These are phyloP conservation scores for Endocalyx cinctus DNA, from an alignment of 2,329 filamentous ascomycete species.

Conservation along the genomic window DNA sequence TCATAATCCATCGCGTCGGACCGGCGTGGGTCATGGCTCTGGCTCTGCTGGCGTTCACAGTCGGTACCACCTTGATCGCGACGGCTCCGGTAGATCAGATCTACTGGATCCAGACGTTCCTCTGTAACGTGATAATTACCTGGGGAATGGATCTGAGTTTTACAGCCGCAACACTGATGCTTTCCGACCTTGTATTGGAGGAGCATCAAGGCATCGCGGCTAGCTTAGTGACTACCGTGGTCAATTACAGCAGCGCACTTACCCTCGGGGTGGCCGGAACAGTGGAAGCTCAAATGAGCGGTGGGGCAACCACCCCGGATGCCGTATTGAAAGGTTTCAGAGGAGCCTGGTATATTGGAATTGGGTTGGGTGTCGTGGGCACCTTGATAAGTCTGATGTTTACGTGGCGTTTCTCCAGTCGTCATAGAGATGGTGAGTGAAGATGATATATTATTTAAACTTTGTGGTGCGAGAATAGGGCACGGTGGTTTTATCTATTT, in stretches of 20 bases:
- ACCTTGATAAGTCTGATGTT: slow-evolving; percentile 20
- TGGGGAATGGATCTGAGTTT: slow-evolving; percentile 54
- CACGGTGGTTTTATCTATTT: too few relatives aligned
- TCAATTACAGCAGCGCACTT: slow-evolving; percentile 54
- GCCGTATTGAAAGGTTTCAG: slow-evolving; percentile 21
- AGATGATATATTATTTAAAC: not conserved
- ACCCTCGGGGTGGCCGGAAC: slow-evolving; percentile 53
- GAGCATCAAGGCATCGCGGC: slow-evolving; percentile 32
- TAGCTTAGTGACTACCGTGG: slow-evolving; percentile 49
- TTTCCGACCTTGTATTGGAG: slow-evolving; percentile 36
- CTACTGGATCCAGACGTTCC: slow-evolving; percentile 52
- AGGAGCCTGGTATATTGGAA: slow-evolving; percentile 24
- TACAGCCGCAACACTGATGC: slow-evolving; percentile 47
- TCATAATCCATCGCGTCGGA: slow-evolving; percentile 26
- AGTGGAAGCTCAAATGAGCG: slow-evolving; percentile 19
- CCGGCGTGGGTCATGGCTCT: slow-evolving; percentile 27
- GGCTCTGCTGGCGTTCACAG: slow-evolving; percentile 26
- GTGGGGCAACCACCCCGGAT: slow-evolving; percentile 11
- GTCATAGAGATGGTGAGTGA: slow-evolving; percentile 3
- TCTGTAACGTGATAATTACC: slow-evolving; percentile 43
- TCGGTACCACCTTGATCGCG: slow-evolving; percentile 25
- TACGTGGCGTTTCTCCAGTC: slow-evolving; percentile 19
- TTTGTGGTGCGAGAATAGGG: too few relatives aligned
- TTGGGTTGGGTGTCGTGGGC: slow-evolving; percentile 19
- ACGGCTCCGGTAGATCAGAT: slow-evolving; percentile 41